Percentiles rank a stretch among this genome's conserved stretches.
These are phyloP conservation scores for Dendrocalamus latiflorus DNA, from an alignment of 202 grass and related monocot genomes.

Conservation along the genomic window DNA sequence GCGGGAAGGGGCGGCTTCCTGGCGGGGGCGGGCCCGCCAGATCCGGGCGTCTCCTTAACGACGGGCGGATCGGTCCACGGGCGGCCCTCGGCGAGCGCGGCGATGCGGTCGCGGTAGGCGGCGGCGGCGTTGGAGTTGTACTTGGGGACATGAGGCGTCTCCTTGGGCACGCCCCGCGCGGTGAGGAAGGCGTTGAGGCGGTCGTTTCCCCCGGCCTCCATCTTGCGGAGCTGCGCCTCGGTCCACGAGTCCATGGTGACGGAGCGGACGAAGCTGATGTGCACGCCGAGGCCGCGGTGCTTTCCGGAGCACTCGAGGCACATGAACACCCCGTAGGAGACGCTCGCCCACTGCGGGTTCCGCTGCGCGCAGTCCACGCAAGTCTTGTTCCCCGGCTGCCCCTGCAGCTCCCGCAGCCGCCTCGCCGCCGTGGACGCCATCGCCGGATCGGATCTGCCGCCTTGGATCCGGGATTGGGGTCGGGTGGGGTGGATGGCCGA, in stretches of 20 bases:
- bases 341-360: conserved; percentile 94
- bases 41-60: conserved; percentile 64
- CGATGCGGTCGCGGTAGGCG: conserved; percentile 82
- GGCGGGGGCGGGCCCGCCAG: conserved; percentile 28
- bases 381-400: conserved; percentile 79
- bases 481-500: conserved; percentile 18
- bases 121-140: conserved; percentile 89
- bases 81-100: conserved; percentile 60
- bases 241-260: conserved; percentile 99
- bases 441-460: conserved; percentile 38
- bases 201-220: conserved; percentile 90
- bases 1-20: conserved; percentile 53
- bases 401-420: conserved; percentile 82
- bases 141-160: conserved; percentile 77
- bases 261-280: conserved; percentile 98
- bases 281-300: conserved; percentile 95
- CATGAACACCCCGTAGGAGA: conserved; percentile 99
- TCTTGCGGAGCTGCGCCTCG: conserved; percentile 95
- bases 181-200: conserved; percentile 85
- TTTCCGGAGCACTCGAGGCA: conserved; percentile 98
- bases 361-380: conserved; percentile 95
- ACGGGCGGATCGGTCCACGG: conserved; percentile 80
- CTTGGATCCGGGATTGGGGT: conserved; percentile 34
- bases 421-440: conserved; percentile 71
- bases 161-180: conserved; percentile 60